These are phyloP conservation scores for Acrodontium crateriforme DNA, from an alignment of 2,329 filamentous ascomycete genomes.

Conservation along the genomic window DNA sequence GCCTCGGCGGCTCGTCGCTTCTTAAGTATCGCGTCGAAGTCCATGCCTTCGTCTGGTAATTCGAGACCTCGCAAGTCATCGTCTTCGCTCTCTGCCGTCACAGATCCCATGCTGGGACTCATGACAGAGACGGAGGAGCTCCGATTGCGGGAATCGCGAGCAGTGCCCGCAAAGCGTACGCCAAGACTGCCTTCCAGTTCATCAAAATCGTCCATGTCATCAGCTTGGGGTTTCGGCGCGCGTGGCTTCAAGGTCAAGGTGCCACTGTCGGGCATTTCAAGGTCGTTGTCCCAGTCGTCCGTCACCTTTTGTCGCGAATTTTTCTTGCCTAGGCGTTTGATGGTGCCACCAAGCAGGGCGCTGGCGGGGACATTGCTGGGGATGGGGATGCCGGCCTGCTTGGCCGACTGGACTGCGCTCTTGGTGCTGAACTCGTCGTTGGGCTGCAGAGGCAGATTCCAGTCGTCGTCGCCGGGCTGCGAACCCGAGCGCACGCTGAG, in stretches of 20 bases:
- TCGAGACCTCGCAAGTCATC: constrained; percentile 84
- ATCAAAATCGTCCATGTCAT: constrained; percentile 59
- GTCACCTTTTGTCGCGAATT: constrained; percentile 30
- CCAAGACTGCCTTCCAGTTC: constrained; percentile 92
- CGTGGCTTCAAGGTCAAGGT: constrained; percentile 29
- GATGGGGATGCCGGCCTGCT: constrained; percentile 80
- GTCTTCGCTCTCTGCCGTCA: constrained; percentile 88
- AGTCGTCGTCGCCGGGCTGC: constrained; percentile 64
- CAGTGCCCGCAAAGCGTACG: constrained; percentile 76
- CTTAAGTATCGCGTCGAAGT: constrained; percentile 67
- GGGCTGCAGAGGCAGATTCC: constrained; percentile 69
- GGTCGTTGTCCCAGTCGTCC: constrained; percentile 39
- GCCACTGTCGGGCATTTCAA: constrained; percentile 29
- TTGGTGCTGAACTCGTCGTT: constrained; percentile 73
- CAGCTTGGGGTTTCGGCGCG: constrained; percentile 18
- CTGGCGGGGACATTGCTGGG: constrained; percentile 77
- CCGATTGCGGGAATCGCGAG: constrained; percentile 62
- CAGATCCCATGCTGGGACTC: constrained; percentile 86
- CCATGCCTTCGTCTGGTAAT: constrained; percentile 67
- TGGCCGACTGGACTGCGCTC: constrained; percentile 76
- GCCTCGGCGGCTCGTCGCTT: constrained; percentile 45
- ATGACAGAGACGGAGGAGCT: constrained; percentile 80
- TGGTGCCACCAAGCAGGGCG: constrained; percentile 80
- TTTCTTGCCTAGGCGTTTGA: constrained; percentile 65
- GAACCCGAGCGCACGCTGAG: constrained; percentile 69